These are phyloP conservation scores for Wallacemonas sp. DNA, from an alignment of 208 protist species.

Conservation along the genomic window DNA sequence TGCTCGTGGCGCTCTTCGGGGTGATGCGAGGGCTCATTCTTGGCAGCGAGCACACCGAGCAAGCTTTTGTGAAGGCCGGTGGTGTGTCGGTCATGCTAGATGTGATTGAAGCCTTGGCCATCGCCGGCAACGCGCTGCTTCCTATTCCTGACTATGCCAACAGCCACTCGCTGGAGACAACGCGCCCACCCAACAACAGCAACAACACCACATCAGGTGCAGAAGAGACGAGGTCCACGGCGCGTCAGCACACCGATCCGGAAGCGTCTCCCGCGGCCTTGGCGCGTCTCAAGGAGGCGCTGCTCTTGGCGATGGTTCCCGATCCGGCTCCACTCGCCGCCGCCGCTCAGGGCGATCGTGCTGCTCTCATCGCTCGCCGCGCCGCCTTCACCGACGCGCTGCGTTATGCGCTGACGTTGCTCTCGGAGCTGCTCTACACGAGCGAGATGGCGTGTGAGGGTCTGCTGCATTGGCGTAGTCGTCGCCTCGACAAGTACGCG, in stretches of 20 bases:
- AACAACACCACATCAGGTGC: neutral
- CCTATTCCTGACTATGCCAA: neutral
- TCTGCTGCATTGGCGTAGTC: constrained; percentile 59
- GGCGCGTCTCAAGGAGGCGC: constrained; percentile 9
- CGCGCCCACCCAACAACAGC: neutral
- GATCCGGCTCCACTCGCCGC: constrained; percentile 1
- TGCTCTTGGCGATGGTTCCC: constrained; percentile 2
- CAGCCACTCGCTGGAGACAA: neutral
- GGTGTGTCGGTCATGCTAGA: constrained; percentile 31
- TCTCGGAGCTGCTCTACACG: constrained; percentile 63
- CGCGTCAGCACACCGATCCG: neutral
- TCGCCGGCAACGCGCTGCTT: constrained; percentile 18
- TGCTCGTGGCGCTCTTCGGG: constrained; percentile 30
- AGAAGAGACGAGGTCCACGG: neutral
- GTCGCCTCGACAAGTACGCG: constrained; percentile 21
- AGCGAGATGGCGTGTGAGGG: constrained; percentile 40
- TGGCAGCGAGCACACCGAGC: constrained; percentile 28
- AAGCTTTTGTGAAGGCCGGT: constrained; percentile 42
- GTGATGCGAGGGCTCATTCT: constrained; percentile 34
- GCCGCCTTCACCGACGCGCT: constrained; percentile 27
- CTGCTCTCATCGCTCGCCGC: neutral
- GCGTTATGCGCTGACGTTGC: constrained; percentile 45
- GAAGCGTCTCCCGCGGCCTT: constrained; percentile 2
- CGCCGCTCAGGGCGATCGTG: neutral
- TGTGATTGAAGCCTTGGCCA: constrained; percentile 19